phyloP scores from a whole-genome alignment of 1,139 yeast species.

The Sugiyamaella sp. region DNA sequence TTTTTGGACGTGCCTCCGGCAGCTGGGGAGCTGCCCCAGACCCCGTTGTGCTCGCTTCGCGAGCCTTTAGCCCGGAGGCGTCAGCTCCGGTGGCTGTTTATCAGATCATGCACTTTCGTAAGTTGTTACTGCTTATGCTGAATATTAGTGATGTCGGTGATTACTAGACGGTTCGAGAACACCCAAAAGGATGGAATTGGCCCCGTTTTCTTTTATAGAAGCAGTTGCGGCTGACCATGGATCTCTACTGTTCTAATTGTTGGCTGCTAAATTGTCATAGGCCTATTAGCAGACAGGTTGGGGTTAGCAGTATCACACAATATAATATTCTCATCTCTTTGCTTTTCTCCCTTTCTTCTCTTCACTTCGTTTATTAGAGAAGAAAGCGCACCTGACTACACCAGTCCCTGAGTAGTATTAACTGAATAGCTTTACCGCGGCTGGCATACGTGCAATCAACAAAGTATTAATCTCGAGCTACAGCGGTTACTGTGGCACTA shows the following conservation, averaged over 20 bases:
- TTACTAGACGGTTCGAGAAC: no score
- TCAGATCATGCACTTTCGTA: no score
- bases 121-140: no score
- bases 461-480: not conserved
- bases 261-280: not conserved
- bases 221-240: no score
- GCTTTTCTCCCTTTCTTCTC: not conserved
- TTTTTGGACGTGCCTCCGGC: slow-evolving; percentile 7
- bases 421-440: not conserved
- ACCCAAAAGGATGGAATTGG: no score
- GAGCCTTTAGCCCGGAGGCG: no score
- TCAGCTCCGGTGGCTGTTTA: no score
- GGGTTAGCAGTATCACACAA: not conserved
- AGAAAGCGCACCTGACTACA: not conserved
- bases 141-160: no score
- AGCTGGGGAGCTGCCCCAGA: no score
- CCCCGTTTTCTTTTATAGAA: no score
- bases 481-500: not conserved
- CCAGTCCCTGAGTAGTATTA: not conserved
- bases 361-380: not conserved
- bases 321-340: not conserved
- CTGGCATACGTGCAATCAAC: not conserved
- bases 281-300: not conserved
- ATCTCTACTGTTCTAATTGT: no score
- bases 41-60: no score